These are phyloP conservation scores for Lichtheimia hyalospora DNA, from an alignment of 371 early-diverging fungal species.

Conservation along the genomic window DNA sequence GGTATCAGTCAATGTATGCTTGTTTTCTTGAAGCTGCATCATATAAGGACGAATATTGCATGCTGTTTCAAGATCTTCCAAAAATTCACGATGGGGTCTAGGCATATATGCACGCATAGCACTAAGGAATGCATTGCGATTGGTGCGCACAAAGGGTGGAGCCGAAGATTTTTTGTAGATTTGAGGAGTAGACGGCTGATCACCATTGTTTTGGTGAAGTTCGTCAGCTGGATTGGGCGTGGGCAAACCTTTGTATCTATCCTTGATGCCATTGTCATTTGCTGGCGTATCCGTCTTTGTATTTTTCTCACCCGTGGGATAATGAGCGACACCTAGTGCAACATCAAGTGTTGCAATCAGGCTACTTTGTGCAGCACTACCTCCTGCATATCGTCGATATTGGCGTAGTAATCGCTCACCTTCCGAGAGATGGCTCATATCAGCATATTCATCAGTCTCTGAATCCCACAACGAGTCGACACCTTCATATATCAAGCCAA, in stretches of 20 bases:
- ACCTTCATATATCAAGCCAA: slow-evolving; percentile 91
- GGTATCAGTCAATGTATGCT: slow-evolving; percentile 14
- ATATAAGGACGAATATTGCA: slow-evolving; percentile 60
- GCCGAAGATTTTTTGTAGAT: slow-evolving; percentile 33
- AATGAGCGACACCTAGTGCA: slow-evolving; percentile 89
- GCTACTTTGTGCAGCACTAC: slow-evolving; percentile 94
- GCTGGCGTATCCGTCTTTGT: slow-evolving; percentile 11
- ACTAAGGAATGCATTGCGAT: slow-evolving; percentile 64
- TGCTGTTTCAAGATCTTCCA: slow-evolving; percentile 75
- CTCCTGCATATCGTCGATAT: slow-evolving; percentile 86
- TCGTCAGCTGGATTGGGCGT: slow-evolving; percentile 39
- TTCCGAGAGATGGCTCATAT: slow-evolving; percentile 56
- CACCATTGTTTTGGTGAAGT: slow-evolving; percentile 16
- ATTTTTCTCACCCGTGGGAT: slow-evolving; percentile 67
- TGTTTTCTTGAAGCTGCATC: slow-evolving; percentile 35
- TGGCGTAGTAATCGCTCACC: slow-evolving; percentile 54
- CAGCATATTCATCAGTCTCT: slow-evolving; percentile 54
- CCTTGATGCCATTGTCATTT: slow-evolving; percentile 18
- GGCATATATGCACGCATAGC: slow-evolving; percentile 96
- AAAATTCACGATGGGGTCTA: slow-evolving; percentile 80
- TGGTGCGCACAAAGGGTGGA: slow-evolving; percentile 51
- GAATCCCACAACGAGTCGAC: slow-evolving; percentile 59
- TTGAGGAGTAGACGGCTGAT: slow-evolving; percentile 8
- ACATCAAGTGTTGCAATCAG: slow-evolving; percentile 92
- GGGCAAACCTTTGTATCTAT: slow-evolving; percentile 37